Conservation (phyloP, 768 basidiomycete genomes). For the Amanita rubescens region DNA sequence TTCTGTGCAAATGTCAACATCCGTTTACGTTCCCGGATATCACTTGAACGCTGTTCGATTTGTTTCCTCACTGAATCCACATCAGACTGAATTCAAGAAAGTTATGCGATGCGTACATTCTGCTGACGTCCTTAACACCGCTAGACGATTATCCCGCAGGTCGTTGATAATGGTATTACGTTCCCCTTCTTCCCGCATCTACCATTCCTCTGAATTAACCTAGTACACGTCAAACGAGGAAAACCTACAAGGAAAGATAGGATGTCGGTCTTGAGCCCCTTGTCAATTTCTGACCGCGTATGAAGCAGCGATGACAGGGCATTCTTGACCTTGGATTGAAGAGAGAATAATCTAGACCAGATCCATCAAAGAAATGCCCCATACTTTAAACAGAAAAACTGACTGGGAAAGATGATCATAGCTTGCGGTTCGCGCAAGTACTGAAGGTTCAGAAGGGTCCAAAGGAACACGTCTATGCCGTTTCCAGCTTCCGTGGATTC, state of each 20-base stretch:
- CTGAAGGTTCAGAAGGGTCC: conserved; percentile 7
- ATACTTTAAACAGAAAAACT: conserved; percentile 15
- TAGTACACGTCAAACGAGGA: not conserved
- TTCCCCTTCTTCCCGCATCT: conserved; percentile 68
- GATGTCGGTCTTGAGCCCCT: conserved; percentile 34
- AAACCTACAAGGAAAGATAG: conserved; percentile 35
- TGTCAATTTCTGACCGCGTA: conserved; percentile 40
- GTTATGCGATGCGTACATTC: not conserved
- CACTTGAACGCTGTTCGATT: conserved; percentile 36
- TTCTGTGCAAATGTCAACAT: conserved; percentile 36
- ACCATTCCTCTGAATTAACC: conserved; percentile 13
- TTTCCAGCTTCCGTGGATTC: no score
- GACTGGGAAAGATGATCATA: conserved; percentile 73
- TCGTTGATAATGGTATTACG: conserved; percentile 48
- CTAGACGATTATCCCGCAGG: conserved; percentile 28
- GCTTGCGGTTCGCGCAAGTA: conserved; percentile 38
- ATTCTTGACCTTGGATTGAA: conserved; percentile 47
- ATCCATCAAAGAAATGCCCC: conserved; percentile 3
- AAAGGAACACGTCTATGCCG: not conserved
- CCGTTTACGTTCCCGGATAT: conserved; percentile 39
- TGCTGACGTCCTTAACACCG: not conserved
- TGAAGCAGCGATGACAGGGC: conserved; percentile 41
- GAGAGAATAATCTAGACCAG: conserved; percentile 37
- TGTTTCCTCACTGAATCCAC: conserved; percentile 29
- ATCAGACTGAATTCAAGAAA: not conserved